Evolutionary conservation across 805 yeast genomes (phyloP).

Genomic region (Pichia gijzeniarum): DNA sequence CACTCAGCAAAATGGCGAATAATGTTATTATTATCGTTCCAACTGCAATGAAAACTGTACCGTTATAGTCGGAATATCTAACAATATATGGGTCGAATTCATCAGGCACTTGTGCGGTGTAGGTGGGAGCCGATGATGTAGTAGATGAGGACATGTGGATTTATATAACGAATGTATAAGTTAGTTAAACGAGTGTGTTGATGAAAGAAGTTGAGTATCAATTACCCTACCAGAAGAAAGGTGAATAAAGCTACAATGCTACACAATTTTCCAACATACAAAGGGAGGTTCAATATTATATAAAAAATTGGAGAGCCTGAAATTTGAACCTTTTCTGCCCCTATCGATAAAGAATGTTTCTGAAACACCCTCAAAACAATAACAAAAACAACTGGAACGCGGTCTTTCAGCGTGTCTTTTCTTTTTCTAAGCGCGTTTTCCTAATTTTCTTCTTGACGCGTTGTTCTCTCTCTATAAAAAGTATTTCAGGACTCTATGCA

Average conservation of each 20-base stretch:
- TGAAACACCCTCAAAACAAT: neutral
- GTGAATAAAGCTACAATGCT: too few relatives aligned
- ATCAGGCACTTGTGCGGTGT: slow-evolving; percentile 15
- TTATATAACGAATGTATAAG: neutral
- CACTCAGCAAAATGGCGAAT: slow-evolving; percentile 19
- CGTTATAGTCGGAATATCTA: slow-evolving; percentile 25
- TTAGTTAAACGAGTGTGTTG: too few relatives aligned
- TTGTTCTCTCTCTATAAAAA: too few relatives aligned
- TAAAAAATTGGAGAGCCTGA: too few relatives aligned
- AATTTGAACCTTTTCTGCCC: neutral
- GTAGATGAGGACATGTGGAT: neutral
- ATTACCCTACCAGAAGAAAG: too few relatives aligned
- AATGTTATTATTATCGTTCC: slow-evolving; percentile 30
- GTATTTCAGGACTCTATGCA: too few relatives aligned
- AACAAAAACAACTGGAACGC: neutral
- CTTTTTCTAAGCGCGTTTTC: neutral
- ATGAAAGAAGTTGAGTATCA: too few relatives aligned
- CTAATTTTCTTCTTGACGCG: neutral
- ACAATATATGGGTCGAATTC: slow-evolving; percentile 29
- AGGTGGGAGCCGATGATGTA: too few relatives aligned
- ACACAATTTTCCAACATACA: too few relatives aligned
- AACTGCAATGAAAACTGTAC: slow-evolving; percentile 38
- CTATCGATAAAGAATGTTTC: neutral
- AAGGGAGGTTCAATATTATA: too few relatives aligned
- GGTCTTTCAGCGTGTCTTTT: slow-evolving; percentile 1